These are phyloP conservation scores for Monotropa hypopitys DNA, from an alignment of 179 eudicot species.

Conservation along the genomic window DNA sequence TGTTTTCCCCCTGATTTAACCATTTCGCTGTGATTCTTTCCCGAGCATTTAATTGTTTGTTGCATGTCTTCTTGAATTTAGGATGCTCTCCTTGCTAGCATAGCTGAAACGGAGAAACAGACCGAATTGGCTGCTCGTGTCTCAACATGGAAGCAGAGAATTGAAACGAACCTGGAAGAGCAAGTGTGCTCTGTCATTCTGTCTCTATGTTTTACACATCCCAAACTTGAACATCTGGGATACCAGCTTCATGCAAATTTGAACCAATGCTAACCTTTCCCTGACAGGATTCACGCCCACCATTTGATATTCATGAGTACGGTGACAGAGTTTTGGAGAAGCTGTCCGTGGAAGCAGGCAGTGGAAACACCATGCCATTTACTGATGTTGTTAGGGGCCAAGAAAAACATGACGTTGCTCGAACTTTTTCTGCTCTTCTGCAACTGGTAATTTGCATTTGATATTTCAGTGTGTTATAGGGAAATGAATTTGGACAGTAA, in stretches of 20 bases:
- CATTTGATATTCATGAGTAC: conserved; percentile 80
- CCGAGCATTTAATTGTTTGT: background rate
- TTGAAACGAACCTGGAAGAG: conserved; percentile 69
- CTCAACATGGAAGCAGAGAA: conserved; percentile 85
- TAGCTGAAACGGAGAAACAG: conserved; percentile 74
- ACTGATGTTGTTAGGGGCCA: conserved; percentile 61
- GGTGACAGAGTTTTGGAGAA: conserved; percentile 58
- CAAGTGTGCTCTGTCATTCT: conserved; percentile 30
- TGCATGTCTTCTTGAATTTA: conserved; percentile 13
- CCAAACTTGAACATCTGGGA: background rate
- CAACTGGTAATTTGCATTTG: conserved; percentile 50
- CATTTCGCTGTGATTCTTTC: background rate
- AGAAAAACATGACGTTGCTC: conserved; percentile 79
- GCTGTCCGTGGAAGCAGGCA: conserved; percentile 32
- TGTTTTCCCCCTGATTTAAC: background rate
- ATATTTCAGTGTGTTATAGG: background rate
- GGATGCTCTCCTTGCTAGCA: conserved; percentile 85
- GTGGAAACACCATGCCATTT: conserved; percentile 36
- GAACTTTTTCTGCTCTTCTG: conserved; percentile 78
- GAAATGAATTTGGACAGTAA: background rate
- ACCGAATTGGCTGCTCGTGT: conserved; percentile 83
- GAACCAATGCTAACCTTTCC: conserved; percentile 1
- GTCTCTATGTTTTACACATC: background rate
- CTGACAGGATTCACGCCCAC: conserved; percentile 66
- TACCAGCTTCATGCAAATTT: background rate